Conservation (phyloP, 305 asterid species). For the Coffea humblotiana region DNA sequence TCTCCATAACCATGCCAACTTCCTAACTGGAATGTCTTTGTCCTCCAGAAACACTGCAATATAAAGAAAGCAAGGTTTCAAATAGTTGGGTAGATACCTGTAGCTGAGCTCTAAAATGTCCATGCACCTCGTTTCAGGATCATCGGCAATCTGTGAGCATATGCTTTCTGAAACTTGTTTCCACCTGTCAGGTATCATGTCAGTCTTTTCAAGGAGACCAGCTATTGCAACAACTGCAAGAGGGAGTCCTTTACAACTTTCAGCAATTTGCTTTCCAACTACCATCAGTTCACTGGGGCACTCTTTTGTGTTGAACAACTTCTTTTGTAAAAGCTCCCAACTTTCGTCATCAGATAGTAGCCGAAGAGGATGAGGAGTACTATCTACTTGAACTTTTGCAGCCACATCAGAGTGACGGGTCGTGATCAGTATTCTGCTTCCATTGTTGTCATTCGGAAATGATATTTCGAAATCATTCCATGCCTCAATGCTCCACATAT, state of each 20-base stretch:
- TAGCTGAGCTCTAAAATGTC: conserved; percentile 1
- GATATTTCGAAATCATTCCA: too few relatives aligned
- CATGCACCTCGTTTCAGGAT: background rate
- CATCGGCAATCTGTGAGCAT: background rate
- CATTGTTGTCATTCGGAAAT: too few relatives aligned
- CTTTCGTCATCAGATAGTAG: background rate
- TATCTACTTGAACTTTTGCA: background rate
- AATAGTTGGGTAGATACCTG: background rate
- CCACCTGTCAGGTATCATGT: background rate
- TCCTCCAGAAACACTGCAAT: background rate
- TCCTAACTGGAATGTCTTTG: background rate
- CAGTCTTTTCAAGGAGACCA: background rate
- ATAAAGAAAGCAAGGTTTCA: conserved; percentile 14
- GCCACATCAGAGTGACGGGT: too few relatives aligned
- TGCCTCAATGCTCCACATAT: too few relatives aligned
- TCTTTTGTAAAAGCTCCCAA: conserved; percentile 3
- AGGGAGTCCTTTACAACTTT: conserved; percentile 13
- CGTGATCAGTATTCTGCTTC: too few relatives aligned
- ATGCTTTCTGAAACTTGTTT: background rate
- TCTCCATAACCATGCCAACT: background rate
- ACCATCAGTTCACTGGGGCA: background rate
- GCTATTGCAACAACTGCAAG: background rate
- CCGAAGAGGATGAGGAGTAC: background rate
- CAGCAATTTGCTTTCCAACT: background rate
- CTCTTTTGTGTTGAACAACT: background rate